These are phyloP conservation scores for Rhodotorula diobovata DNA, from an alignment of 768 basidiomycete species.

Conservation along the genomic window DNA sequence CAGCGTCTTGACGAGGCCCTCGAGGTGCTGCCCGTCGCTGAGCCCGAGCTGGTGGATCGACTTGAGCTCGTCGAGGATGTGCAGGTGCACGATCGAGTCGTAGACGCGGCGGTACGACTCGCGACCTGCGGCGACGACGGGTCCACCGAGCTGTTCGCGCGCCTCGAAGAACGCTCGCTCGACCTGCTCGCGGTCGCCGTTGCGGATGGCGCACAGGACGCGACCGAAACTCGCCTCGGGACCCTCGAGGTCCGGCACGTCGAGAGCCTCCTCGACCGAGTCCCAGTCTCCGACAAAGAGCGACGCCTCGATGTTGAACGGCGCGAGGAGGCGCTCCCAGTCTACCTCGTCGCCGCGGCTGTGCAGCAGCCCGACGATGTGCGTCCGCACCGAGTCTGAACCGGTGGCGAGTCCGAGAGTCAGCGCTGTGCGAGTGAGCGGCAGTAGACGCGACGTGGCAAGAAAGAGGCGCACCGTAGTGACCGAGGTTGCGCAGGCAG, in stretches of 20 bases:
- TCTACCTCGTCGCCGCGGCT: constrained; percentile 61
- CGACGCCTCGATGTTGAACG: constrained; percentile 85
- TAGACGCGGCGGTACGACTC: constrained; percentile 81
- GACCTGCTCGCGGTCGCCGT: constrained; percentile 54
- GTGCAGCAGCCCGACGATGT: constrained; percentile 80
- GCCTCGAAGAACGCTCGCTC: constrained; percentile 59
- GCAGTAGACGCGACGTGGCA: no score
- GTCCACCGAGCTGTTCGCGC: constrained; percentile 66
- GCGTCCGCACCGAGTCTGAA: constrained; percentile 88
- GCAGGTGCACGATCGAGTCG: constrained; percentile 76
- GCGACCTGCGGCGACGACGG: constrained; percentile 73
- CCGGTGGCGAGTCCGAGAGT: background rate
- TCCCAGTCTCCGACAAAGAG: constrained; percentile 96
- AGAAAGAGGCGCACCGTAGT: constrained; percentile 83
- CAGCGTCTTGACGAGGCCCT: constrained; percentile 50
- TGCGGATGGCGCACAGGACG: constrained; percentile 72
- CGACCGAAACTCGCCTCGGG: constrained; percentile 70
- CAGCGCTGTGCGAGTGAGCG: no score
- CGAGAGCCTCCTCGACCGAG: constrained; percentile 61
- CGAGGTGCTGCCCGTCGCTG: constrained; percentile 45
- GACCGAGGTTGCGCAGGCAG: constrained; percentile 88
- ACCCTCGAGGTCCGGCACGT: constrained; percentile 45
- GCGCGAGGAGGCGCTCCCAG: constrained; percentile 71
- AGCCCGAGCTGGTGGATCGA: constrained; percentile 47
- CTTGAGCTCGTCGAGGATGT: constrained; percentile 79